These are phyloP conservation scores for Lobulomyces angularis DNA, from an alignment of 192 early-diverging fungal species.

Conservation along the genomic window DNA sequence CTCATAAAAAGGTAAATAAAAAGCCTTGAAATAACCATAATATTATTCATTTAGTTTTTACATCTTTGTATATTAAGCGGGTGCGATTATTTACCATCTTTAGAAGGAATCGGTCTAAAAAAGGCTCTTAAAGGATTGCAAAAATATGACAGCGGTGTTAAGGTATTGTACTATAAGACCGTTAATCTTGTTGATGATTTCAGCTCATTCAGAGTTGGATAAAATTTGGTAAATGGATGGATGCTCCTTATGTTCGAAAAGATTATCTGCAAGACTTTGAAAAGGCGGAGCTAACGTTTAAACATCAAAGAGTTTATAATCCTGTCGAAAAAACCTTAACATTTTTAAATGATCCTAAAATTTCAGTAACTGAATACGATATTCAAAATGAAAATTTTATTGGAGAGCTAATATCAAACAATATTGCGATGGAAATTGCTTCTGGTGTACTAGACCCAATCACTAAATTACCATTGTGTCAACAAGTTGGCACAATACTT, in stretches of 20 bases:
- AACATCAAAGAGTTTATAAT: slow-evolving; percentile 83
- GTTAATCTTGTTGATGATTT: not conserved
- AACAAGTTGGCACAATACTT: too few species aligned
- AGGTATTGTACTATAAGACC: not conserved
- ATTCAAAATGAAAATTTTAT: too few species aligned
- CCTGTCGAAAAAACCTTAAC: too few species aligned
- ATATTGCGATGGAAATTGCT: too few species aligned
- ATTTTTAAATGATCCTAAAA: too few species aligned
- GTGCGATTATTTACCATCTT: slow-evolving; percentile 86
- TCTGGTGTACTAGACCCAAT: too few species aligned
- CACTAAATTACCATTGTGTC: too few species aligned
- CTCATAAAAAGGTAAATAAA: too few species aligned
- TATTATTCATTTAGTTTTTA: slow-evolving; percentile 42
- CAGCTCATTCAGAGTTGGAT: slow-evolving; percentile 25
- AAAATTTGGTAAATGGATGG: slow-evolving; percentile 28
- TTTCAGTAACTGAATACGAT: too few species aligned
- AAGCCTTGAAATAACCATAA: too few species aligned
- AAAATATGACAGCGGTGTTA: too few species aligned
- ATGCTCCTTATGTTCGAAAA: slow-evolving; percentile 35
- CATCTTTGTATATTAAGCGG: slow-evolving; percentile 93
- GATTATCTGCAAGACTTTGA: slow-evolving; percentile 60
- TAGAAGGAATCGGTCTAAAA: slow-evolving; percentile 77
- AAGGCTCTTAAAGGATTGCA: slow-evolving; percentile 45
- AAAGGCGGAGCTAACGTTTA: slow-evolving; percentile 75
- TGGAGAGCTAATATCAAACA: too few species aligned